Conservation (phyloP, 805 yeast genomes). For the Candida odintsovae region DNA sequence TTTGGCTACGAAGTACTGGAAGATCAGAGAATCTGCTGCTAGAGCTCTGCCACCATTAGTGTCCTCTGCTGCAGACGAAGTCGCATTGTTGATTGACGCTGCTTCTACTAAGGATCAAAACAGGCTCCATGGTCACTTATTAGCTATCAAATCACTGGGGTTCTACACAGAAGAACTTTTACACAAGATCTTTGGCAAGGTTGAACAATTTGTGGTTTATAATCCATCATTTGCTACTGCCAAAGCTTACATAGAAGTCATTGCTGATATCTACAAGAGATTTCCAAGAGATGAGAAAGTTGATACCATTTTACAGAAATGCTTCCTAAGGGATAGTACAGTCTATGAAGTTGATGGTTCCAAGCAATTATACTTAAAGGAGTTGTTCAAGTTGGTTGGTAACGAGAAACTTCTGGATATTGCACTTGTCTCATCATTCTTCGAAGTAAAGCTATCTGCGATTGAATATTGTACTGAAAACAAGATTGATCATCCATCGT, state of each 20-base stretch:
- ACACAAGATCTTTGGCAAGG: constrained; percentile 2
- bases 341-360: constrained; percentile 38
- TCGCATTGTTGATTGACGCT: constrained; percentile 21
- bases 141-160: constrained; percentile 39
- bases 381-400: constrained; percentile 24
- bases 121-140: constrained; percentile 51
- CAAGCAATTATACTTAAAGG: constrained; percentile 40
- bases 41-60: constrained; percentile 53
- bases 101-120: constrained; percentile 32
- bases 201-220: constrained; percentile 12
- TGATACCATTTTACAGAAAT: neutral
- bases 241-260: constrained; percentile 27
- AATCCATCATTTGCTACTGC: constrained; percentile 29
- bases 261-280: neutral
- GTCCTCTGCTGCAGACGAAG: constrained; percentile 26
- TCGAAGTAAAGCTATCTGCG: constrained; percentile 41
- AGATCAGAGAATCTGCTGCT: constrained; percentile 84
- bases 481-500: constrained; percentile 6
- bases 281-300: neutral
- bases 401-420: constrained; percentile 24
- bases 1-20: constrained; percentile 61
- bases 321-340: constrained; percentile 17
- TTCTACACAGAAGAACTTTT: constrained; percentile 6
- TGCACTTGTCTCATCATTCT: constrained; percentile 33
- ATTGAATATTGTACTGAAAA: constrained; percentile 26